Evolutionary conservation across 2,329 filamentous ascomycete species (phyloP).

Genomic region (Tolypocladium sp.): DNA sequence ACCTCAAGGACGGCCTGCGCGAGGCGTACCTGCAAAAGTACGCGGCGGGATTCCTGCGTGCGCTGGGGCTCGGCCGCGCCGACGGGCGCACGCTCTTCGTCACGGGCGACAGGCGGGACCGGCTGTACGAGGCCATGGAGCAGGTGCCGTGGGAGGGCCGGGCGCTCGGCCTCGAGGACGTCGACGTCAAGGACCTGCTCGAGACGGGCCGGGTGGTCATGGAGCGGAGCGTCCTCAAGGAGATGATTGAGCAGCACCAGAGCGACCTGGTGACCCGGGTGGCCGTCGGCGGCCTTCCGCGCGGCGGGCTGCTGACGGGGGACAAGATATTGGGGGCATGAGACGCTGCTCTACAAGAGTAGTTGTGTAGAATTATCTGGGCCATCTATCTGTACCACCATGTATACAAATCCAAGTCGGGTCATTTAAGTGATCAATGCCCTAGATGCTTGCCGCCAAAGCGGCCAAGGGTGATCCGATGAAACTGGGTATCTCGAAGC

Average conservation of each 20-base stretch:
- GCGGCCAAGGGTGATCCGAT: neutral
- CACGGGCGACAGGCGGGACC: constrained; percentile 49
- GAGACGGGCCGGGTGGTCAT: constrained; percentile 79
- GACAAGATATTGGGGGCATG: constrained; percentile 24
- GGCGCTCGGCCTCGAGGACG: constrained; percentile 62
- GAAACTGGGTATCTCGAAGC: neutral
- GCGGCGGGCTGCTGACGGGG: constrained; percentile 23
- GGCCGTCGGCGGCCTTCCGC: constrained; percentile 30
- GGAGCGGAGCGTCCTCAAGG: constrained; percentile 70
- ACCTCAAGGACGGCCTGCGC: constrained; percentile 37
- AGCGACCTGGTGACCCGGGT: constrained; percentile 49
- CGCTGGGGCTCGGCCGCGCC: constrained; percentile 59
- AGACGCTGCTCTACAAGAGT: neutral
- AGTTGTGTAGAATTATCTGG: neutral
- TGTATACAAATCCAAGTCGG: neutral
- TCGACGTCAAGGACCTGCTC: constrained; percentile 92
- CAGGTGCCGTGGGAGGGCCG: constrained; percentile 57
- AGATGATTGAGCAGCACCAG: constrained; percentile 64
- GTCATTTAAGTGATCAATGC: neutral
- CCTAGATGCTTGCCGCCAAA: neutral
- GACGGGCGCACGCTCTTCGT: constrained; percentile 69
- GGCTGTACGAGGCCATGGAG: constrained; percentile 59
- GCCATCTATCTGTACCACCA: neutral
- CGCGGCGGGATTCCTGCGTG: constrained; percentile 57
- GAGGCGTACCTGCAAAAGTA: constrained; percentile 52